These are phyloP conservation scores for Pythium monospermum DNA, from an alignment of 352 stramenopile genomes.

Conservation along the genomic window DNA sequence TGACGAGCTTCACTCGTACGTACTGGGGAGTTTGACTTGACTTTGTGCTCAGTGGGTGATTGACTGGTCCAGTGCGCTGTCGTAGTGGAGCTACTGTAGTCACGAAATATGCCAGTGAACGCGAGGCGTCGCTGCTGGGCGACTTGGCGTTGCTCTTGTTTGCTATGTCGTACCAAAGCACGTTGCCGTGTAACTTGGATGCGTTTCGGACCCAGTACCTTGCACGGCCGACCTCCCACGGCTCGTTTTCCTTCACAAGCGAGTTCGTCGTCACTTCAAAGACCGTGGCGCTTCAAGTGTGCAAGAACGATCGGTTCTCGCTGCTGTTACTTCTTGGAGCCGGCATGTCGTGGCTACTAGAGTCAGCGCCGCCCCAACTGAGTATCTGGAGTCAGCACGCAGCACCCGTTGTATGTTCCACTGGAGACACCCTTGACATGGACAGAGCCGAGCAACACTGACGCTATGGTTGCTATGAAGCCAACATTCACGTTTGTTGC, in stretches of 20 bases:
- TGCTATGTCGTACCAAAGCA: slow-evolving; percentile 9
- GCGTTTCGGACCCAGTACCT: slow-evolving; percentile 10
- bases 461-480: too few relatives aligned
- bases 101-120: not conserved
- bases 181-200: slow-evolving; percentile 12
- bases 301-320: not conserved
- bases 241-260: not conserved
- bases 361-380: too few relatives aligned
- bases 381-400: too few relatives aligned
- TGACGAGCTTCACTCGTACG: slow-evolving; percentile 9
- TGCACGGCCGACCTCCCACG: not conserved
- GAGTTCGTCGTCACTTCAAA: slow-evolving; percentile 5
- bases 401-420: too few relatives aligned
- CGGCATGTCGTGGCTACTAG: not conserved
- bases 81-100: not conserved
- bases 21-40: too few relatives aligned
- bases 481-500: slow-evolving; percentile 13
- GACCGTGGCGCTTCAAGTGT: not conserved
- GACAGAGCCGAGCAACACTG: too few relatives aligned
- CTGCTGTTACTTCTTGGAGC: not conserved
- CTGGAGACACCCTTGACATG: too few relatives aligned
- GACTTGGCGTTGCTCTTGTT: slow-evolving; percentile 18
- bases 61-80: not conserved
- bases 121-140: slow-evolving; percentile 8
- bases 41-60: not conserved